These are phyloP conservation scores for Metroxylon sagu DNA, from an alignment of 176 grass and related monocot species.

Conservation along the genomic window DNA sequence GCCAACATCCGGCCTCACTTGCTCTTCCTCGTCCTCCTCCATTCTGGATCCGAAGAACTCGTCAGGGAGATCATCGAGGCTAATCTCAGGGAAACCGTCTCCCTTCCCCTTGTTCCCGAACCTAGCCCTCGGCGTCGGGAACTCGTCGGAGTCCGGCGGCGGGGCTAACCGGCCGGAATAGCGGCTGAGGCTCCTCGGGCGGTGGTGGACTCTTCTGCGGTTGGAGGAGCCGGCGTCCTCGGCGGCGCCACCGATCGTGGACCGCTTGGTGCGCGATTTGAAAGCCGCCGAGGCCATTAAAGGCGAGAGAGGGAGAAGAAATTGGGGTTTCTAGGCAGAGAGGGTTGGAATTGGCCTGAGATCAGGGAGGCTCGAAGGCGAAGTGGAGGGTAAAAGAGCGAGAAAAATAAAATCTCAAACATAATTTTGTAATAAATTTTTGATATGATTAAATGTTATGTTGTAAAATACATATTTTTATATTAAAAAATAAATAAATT, in stretches of 20 bases:
- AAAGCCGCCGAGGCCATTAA: slow-evolving; percentile 17
- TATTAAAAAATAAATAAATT: too few relatives aligned
- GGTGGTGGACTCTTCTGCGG: slow-evolving; percentile 23
- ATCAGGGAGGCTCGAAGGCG: too few relatives aligned
- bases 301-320: neutral
- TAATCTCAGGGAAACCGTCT: slow-evolving; percentile 35
- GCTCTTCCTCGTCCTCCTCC: slow-evolving; percentile 44
- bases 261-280: slow-evolving; percentile 11
- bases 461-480: too few relatives aligned
- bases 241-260: slow-evolving; percentile 15
- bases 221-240: slow-evolving; percentile 24
- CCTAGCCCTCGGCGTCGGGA: slow-evolving; percentile 46
- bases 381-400: too few relatives aligned
- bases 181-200: slow-evolving; percentile 74
- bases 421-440: too few relatives aligned
- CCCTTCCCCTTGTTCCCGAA: slow-evolving; percentile 47
- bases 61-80: slow-evolving; percentile 89
- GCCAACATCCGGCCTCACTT: slow-evolving; percentile 1
- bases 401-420: too few relatives aligned
- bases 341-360: too few relatives aligned
- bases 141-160: slow-evolving; percentile 36
- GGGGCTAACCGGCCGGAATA: slow-evolving; percentile 22
- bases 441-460: too few relatives aligned
- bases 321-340: too few relatives aligned
- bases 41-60: slow-evolving; percentile 77